These are phyloP conservation scores for Acorus gramineus DNA, from an alignment of 106 monocot genomes.

Conservation along the genomic window DNA sequence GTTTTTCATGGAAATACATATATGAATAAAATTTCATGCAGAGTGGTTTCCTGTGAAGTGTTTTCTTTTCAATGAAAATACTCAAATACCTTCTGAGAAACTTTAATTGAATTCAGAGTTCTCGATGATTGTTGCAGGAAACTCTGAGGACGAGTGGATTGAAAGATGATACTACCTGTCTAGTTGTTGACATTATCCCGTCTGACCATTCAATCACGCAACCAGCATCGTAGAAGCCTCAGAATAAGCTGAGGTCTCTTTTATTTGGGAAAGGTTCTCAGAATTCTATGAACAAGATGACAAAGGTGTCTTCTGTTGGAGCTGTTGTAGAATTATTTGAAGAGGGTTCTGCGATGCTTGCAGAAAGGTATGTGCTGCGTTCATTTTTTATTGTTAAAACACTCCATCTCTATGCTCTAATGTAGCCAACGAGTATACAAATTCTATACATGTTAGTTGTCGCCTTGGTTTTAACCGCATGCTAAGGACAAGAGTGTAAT, in stretches of 20 bases:
- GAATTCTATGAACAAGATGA: constrained; percentile 26
- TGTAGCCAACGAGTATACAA: no score
- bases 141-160: constrained; percentile 82
- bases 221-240: constrained; percentile 39
- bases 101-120: no score
- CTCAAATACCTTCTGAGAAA: no score
- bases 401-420: no score
- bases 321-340: constrained; percentile 88
- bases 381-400: no score
- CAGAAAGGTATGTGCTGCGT: constrained; percentile 46
- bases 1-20: no score
- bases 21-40: no score
- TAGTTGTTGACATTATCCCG: constrained; percentile 83
- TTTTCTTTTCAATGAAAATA: no score
- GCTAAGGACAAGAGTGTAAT: no score
- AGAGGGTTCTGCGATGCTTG: constrained; percentile 90
- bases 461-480: no score
- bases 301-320: constrained; percentile 40
- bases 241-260: constrained; percentile 67
- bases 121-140: constrained; percentile 30
- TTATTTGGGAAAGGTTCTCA: constrained; percentile 51
- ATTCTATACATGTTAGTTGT: no score
- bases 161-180: constrained; percentile 96
- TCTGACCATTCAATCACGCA: constrained; percentile 32
- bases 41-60: no score